These are phyloP conservation scores for Chaetomium sp. DNA, from an alignment of 2,329 filamentous ascomycete species.

Conservation along the genomic window DNA sequence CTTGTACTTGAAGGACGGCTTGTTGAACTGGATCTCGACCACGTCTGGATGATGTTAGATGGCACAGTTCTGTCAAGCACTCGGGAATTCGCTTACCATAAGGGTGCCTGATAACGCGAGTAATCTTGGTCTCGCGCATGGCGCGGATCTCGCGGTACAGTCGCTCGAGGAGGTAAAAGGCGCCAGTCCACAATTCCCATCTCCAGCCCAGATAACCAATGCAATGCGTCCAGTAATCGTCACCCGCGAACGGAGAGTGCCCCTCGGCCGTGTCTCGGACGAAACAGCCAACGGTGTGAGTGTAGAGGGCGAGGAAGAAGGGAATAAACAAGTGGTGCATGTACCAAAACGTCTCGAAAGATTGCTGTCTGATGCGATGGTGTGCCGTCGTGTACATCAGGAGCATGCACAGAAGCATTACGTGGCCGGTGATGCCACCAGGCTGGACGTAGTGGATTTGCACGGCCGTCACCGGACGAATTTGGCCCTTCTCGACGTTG, in stretches of 20 bases:
- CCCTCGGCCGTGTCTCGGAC: constrained; percentile 76
- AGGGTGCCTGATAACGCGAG: constrained; percentile 91
- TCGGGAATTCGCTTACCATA: constrained; percentile 64
- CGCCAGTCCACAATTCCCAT: constrained; percentile 89
- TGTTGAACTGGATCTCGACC: constrained; percentile 95
- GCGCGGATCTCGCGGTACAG: constrained; percentile 89
- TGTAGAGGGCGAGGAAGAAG: constrained; percentile 91
- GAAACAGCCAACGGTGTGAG: constrained; percentile 94
- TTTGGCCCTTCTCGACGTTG: constrained; percentile 85
- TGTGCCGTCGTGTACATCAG: constrained; percentile 97
- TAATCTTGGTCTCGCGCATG: constrained; percentile 82
- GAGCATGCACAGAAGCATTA: constrained; percentile 99
- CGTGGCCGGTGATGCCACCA: constrained; percentile 90
- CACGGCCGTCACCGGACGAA: constrained; percentile 77
- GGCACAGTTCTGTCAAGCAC: not conserved
- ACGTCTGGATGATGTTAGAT: constrained; percentile 63
- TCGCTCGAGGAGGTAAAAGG: constrained; percentile 82
- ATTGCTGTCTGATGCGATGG: constrained; percentile 90
- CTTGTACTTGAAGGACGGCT: constrained; percentile 97
- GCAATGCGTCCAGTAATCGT: constrained; percentile 86
- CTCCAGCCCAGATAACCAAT: constrained; percentile 95
- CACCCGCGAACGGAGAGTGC: constrained; percentile 81
- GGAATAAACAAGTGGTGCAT: constrained; percentile 98
- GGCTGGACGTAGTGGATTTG: constrained; percentile 90
- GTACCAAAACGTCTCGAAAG: constrained; percentile 99